Evolutionary conservation across 352 stramenopile species (phyloP), one percentile per base, ranked within the genome.

Genomic region (Globisporangium mamillatum): DNA sequence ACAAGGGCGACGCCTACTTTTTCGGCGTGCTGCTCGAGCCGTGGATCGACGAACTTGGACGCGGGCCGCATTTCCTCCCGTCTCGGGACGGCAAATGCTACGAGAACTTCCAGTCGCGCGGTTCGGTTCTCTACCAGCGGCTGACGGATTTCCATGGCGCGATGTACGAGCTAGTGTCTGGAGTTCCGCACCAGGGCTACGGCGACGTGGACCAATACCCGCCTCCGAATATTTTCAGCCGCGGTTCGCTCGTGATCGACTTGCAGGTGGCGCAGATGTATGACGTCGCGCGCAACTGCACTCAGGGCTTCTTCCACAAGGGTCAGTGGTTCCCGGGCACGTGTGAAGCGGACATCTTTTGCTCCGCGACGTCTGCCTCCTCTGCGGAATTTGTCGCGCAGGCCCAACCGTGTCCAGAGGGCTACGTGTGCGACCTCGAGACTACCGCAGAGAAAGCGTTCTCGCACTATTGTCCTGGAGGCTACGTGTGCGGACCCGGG

Each of bases 331-430:
- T 98, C 67, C 90, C 90, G 16, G 97, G 97, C 2, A 99, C 95
- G 18, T 99, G 97, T 67, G 97, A 99, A 73, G 96, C 94, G 10
- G 97, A 99, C 75, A 73, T 97, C 3, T 98, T 99, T 44, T 99
- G 97, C 72, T 63, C 67, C 3, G 66, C 68, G 18, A 67, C 71
- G 20, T 44, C 78, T 1, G 58, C 54, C 3, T 60, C 66, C 6
- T 52, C 61, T 1, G 56, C 29, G 1, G 71, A 80, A 27, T 41
- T 79, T 0, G 81, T 93, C 16, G 64, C 91, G 0, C 86, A 99
- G 73, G 91, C 93, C 12, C 91, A 98, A 62, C 78, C 95, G 22
- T 99, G 96, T 75, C 84, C 89, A 0, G 91, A 98, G 78, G 96
- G 95, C 6, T 99, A 97, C 64, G 89, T 99, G 22, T 99, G 97